Evolutionary conservation across 345 rosid genomes (phyloP), one percentile per base, ranked within the genome.

Genomic region (Eucalyptus sp.): DNA sequence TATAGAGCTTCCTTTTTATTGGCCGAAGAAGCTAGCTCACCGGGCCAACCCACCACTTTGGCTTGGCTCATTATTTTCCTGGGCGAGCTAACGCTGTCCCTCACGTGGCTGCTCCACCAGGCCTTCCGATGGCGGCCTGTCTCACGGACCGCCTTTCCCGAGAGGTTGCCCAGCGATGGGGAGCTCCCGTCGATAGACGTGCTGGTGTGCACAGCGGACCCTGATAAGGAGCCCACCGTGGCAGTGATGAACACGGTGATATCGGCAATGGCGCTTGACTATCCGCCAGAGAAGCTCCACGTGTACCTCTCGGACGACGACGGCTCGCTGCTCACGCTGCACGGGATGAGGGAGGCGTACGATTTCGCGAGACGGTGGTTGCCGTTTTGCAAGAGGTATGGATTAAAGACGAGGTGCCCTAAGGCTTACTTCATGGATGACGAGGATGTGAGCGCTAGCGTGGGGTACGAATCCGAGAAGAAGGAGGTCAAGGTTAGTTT

Each of bases 181-280:
- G 94, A 95, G 9, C 93, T 90, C 37, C 99, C 98, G 0, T 92
- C 88, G 17, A 12, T 97, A 50, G 99, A 97, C n/a, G 94, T 97
- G 89, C 94, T 97, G 85, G 89, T 97, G 60, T 97, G 99, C 95
- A 96, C 99, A 25, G 97, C 99, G 25, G 98, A 96, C 91, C 99
- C 99, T 0, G 92, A 91, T 90, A 97, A 94, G 90, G 99, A 97
- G 90, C 99, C 98, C 24, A 98, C 99, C 1, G 86, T 94, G 20
- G 91, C 86, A 58, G 96, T 94, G 62, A 96, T 92, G 86, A 96
- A 94, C 94, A 96, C 99, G 4, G 96, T 93, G 29, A 90, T 96
- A 83, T 96, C 99, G 1, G 95, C 93, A 56, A 92, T 97, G 97
- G 96, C 95, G 10, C 96, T 94, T 27, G 97, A 96, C 50, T 97